Percentiles rank a stretch among this genome's conserved stretches.
phyloP scores from a whole-genome alignment of 257 asterid species.

The Nicotiana paniculata region DNA sequence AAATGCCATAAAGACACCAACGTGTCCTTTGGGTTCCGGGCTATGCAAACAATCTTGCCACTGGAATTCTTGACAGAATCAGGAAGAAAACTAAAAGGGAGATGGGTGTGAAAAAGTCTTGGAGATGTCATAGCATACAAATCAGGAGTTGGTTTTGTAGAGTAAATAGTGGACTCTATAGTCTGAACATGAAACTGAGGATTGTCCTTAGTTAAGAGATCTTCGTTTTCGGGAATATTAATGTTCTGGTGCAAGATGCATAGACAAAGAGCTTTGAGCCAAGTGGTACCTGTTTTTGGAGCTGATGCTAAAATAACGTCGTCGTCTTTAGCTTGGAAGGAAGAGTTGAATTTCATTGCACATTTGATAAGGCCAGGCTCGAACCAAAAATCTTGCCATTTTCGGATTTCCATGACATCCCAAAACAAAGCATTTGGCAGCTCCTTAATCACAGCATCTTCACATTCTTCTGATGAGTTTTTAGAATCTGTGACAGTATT shows the following conservation, averaged over 20 bases:
- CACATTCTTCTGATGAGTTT: background rate
- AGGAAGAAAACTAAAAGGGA: conserved; percentile 20
- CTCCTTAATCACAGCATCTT: background rate
- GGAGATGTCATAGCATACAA: conserved; percentile 22
- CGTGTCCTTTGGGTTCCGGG: conserved; percentile 36
- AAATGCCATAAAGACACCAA: conserved; percentile 31
- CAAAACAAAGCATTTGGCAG: conserved; percentile 28
- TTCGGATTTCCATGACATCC: conserved; percentile 27
- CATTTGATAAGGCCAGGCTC: conserved; percentile 26
- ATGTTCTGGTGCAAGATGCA: conserved; percentile 10
- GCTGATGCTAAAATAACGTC: conserved; percentile 31
- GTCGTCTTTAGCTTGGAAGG: conserved; percentile 15
- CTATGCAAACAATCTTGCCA: conserved; percentile 27
- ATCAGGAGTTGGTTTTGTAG: conserved; percentile 20
- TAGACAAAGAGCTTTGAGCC: conserved; percentile 37
- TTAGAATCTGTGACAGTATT: background rate
- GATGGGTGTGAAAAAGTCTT: conserved; percentile 29
- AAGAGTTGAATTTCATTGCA: conserved; percentile 17
- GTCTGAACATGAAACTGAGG: conserved; percentile 30
- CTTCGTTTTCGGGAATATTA: background rate
- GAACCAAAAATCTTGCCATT: conserved; percentile 35
- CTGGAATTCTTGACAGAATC: conserved; percentile 15
- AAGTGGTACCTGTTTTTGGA: conserved; percentile 36
- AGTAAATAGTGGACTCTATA: conserved; percentile 16
- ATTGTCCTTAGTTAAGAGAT: conserved; percentile 17